Conservation (phyloP, 306 rosid genomes). For the Canavalia ensiformis region DNA sequence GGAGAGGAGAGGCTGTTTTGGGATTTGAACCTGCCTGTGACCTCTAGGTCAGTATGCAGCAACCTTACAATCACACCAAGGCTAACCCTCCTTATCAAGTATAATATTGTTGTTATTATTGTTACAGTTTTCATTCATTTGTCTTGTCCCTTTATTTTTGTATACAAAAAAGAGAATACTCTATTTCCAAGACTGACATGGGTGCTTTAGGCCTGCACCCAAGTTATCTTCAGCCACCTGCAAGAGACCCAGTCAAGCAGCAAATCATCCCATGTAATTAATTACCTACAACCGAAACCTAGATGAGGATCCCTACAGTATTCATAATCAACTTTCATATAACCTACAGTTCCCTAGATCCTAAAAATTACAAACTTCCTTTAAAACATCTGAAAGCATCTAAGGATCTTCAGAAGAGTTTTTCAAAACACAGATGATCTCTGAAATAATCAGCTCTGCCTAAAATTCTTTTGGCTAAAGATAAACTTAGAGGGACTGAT, state of each 20-base stretch:
- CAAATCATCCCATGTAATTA: neutral
- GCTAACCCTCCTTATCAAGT: no score
- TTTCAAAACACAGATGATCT: neutral
- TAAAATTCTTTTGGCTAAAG: neutral
- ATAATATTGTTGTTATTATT: no score
- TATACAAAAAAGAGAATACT: neutral
- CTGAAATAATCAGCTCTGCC: no score
- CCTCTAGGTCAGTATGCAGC: no score
- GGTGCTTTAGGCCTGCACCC: neutral
- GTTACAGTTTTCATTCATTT: no score
- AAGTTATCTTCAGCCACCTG: slow-evolving; percentile 7
- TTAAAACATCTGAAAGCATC: neutral
- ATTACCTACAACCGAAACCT: neutral
- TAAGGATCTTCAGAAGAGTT: neutral
- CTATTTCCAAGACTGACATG: neutral
- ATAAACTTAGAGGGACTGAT: no score
- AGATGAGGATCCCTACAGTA: neutral
- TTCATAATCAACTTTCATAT: neutral
- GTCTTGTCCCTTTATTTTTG: no score
- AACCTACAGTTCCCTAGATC: neutral
- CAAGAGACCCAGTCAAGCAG: neutral
- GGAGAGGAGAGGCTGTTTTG: neutral
- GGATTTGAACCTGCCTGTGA: no score
- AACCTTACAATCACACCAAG: no score
- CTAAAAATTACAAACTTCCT: neutral